phyloP scores from a whole-genome alignment of 1,284 basidiomycete genomes.

The Hymenochaete sp. region DNA sequence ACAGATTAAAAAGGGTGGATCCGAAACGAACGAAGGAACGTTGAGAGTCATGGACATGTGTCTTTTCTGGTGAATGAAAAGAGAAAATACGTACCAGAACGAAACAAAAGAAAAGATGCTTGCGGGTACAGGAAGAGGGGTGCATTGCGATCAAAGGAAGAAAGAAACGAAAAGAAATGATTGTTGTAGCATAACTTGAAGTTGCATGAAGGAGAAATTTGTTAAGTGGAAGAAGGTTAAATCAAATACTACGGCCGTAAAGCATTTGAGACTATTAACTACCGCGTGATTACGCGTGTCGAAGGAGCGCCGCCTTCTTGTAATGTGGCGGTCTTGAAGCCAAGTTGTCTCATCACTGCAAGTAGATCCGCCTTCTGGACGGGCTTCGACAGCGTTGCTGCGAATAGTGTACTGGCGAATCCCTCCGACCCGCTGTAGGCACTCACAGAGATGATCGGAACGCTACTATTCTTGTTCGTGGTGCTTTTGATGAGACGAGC shows the following conservation, averaged over 20 bases:
- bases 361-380: slow-evolving; percentile 80
- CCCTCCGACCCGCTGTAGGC: slow-evolving; percentile 68
- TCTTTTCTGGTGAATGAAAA: not conserved
- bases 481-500: slow-evolving; percentile 91
- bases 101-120: slow-evolving; percentile 12
- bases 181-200: slow-evolving; percentile 7
- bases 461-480: slow-evolving; percentile 82
- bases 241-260: slow-evolving; percentile 14
- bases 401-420: slow-evolving; percentile 68
- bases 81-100: not conserved
- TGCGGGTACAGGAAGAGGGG: slow-evolving; percentile 13
- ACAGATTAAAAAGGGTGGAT: not conserved
- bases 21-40: not conserved
- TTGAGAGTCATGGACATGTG: slow-evolving; percentile 4
- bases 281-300: slow-evolving; percentile 36
- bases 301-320: slow-evolving; percentile 37
- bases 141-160: slow-evolving; percentile 9
- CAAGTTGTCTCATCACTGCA: slow-evolving; percentile 71
- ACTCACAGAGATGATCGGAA: slow-evolving; percentile 88
- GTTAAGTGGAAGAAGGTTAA: slow-evolving; percentile 25
- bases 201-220: slow-evolving; percentile 21
- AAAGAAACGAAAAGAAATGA: not conserved
- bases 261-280: slow-evolving; percentile 1
- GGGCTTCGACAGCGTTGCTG: slow-evolving; percentile 81
- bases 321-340: slow-evolving; percentile 81